phyloP scores from a whole-genome alignment of 805 yeast genomes.

The Yamadazyma olivae region DNA sequence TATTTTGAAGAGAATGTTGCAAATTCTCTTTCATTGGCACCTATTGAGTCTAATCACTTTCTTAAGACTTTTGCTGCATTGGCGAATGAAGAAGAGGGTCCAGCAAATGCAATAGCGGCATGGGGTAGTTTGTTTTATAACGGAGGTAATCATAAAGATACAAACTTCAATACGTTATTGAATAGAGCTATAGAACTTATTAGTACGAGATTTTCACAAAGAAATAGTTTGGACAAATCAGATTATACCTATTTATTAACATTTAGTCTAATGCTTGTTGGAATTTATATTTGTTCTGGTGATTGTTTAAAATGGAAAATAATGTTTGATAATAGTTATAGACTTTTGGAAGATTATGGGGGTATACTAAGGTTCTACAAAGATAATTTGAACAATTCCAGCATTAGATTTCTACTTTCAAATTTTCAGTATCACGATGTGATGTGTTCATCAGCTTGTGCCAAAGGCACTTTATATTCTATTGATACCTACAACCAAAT shows the following conservation, averaged over 20 bases:
- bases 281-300: too few species aligned
- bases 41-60: background rate
- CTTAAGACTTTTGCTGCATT: background rate
- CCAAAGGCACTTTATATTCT: conserved; percentile 14
- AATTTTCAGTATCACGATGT: too few species aligned
- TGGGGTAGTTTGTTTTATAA: background rate
- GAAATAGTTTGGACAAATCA: background rate
- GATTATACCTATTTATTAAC: background rate
- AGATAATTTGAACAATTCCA: too few species aligned
- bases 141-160: background rate
- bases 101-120: background rate
- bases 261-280: too few species aligned
- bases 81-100: background rate
- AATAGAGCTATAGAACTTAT: background rate
- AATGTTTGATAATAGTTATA: too few species aligned
- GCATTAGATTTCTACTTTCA: too few species aligned
- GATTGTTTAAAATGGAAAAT: too few species aligned
- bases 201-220: background rate
- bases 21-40: background rate
- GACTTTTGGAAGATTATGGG: too few species aligned
- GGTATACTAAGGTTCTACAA: too few species aligned
- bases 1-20: background rate
- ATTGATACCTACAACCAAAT: conserved; percentile 10
- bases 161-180: background rate
- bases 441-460: too few species aligned